phyloP scores from a whole-genome alignment of 2,329 filamentous ascomycete genomes.

The Colletotrichum tofieldiae region DNA sequence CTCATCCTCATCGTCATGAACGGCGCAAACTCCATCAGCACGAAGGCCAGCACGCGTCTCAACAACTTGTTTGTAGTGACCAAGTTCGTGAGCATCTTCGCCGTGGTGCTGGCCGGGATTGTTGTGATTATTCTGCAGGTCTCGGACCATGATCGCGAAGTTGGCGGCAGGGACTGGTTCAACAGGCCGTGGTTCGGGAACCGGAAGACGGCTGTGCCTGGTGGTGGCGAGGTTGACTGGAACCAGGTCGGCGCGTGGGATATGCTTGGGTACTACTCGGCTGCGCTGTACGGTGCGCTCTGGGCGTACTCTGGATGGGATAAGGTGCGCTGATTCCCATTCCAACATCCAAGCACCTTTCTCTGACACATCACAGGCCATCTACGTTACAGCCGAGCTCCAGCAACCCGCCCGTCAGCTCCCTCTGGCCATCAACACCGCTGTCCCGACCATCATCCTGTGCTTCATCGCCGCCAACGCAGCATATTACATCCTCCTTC shows the following conservation, averaged over 20 bases:
- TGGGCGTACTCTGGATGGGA: constrained; percentile 80
- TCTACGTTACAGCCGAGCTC: constrained; percentile 70
- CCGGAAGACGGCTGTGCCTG: constrained; percentile 65
- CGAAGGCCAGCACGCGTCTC: constrained; percentile 67
- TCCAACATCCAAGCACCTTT: accelerated
- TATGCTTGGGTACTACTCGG: constrained; percentile 71
- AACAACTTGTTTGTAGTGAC: constrained; percentile 70
- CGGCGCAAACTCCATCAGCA: constrained; percentile 70
- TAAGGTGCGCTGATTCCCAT: constrained; percentile 61
- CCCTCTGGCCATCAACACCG: constrained; percentile 73
- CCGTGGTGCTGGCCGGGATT: constrained; percentile 65
- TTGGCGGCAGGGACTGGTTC: constrained; percentile 67
- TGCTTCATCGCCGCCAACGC: constrained; percentile 74
- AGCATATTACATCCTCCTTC: constrained; percentile 74
- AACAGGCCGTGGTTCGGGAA: constrained; percentile 69
- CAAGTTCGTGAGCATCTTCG: constrained; percentile 67
- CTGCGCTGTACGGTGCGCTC: constrained; percentile 73
- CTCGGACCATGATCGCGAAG: constrained; percentile 53
- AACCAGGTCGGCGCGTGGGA: constrained; percentile 67
- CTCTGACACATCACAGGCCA: constrained; percentile 56
- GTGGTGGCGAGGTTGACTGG: constrained; percentile 67
- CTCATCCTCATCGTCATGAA: constrained; percentile 63
- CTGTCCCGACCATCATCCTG: constrained; percentile 71
- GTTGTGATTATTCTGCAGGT: constrained; percentile 62
- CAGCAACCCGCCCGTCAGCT: constrained; percentile 67